A percentile compares a stretch with the other conserved stretches of the same genome.
Evolutionary conservation across 805 yeast species (phyloP).

Genomic region (Candida dajiaensis): DNA sequence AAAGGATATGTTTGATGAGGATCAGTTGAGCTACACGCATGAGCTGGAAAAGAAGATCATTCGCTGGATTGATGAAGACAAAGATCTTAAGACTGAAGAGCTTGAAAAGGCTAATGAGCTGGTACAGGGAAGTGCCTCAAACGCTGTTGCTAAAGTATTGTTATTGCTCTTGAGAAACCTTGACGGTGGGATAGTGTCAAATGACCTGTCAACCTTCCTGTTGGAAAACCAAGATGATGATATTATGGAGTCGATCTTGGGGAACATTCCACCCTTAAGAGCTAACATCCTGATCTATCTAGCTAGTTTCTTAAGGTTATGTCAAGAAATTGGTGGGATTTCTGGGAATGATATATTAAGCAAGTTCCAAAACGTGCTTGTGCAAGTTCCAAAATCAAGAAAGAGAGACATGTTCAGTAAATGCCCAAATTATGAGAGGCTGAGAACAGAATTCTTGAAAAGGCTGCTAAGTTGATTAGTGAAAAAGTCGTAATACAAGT

Average conservation of each 20-base stretch:
- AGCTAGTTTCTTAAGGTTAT: slow-evolving; percentile 31
- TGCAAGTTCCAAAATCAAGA: slow-evolving; percentile 25
- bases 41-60: slow-evolving; percentile 19
- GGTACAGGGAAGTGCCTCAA: slow-evolving; percentile 15
- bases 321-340: slow-evolving; percentile 21
- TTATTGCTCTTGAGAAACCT: slow-evolving; percentile 27
- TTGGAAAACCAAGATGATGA: slow-evolving; percentile 20
- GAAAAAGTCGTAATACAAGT: not conserved
- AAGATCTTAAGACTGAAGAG: slow-evolving; percentile 14
- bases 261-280: slow-evolving; percentile 33
- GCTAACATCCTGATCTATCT: slow-evolving; percentile 37
- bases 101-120: slow-evolving; percentile 12
- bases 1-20: slow-evolving; percentile 24
- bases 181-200: slow-evolving; percentile 37
- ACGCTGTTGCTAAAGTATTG: slow-evolving; percentile 25
- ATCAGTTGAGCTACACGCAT: slow-evolving; percentile 8
- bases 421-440: slow-evolving; percentile 22
- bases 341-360: slow-evolving; percentile 15
- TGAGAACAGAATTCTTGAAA: slow-evolving; percentile 27
- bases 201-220: slow-evolving; percentile 23
- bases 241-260: slow-evolving; percentile 30
- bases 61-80: slow-evolving; percentile 17
- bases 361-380: slow-evolving; percentile 27
- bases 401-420: slow-evolving; percentile 22
- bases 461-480: slow-evolving; percentile 18